Evolutionary conservation across 2,329 filamentous ascomycete genomes (phyloP), one percentile per base, ranked within the genome.

Genomic region (Cadophora sp.): DNA sequence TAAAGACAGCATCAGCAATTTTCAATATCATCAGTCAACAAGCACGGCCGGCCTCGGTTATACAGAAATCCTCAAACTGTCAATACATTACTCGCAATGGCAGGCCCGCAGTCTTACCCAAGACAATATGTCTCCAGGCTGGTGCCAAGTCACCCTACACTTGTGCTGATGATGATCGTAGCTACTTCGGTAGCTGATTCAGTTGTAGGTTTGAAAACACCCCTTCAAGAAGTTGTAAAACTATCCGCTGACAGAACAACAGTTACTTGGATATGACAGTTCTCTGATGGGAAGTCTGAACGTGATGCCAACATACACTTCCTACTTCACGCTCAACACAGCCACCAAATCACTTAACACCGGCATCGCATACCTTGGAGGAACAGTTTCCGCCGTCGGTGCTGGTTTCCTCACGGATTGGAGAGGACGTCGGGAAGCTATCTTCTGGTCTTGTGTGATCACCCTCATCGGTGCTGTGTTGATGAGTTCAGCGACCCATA

Each of bases 261-360:
- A 64, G 62, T 39, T 59, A 3, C 53, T 64, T 9, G 62, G 62
- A 27, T 64, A 64, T 18, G 62, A 64, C 27, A 59, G 53, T 30
- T 64, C 62, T 16, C 39, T 70, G 20, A 79, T 80, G 78, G 75
- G 75, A 48, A 72, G 70, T 39, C 66, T 80, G 53, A 79, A 79
- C 58, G 74, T 78, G n/a, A 73, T 80, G 74, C 73, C 75, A 13
- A 69, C 71, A 2, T 80, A 79, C 68, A 62, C 60, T 3, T 68
- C 71, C 14, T 79, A 79, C 65, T 79, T 79, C 66, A 41, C 71
- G 14, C 68, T 79, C n/a, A 74, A 68, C 9, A 79, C 76, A 0
- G 73, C 77, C 5, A 79, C 77, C 16, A 76, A 70, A 20, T 74
- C 75, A 7, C 65, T 79, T 41, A 79, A 79, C 68, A 75, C 75